Percentiles rank a stretch among this genome's conserved stretches.
Evolutionary conservation across 768 basidiomycete genomes (phyloP).

Genomic region (Mycena venus): DNA sequence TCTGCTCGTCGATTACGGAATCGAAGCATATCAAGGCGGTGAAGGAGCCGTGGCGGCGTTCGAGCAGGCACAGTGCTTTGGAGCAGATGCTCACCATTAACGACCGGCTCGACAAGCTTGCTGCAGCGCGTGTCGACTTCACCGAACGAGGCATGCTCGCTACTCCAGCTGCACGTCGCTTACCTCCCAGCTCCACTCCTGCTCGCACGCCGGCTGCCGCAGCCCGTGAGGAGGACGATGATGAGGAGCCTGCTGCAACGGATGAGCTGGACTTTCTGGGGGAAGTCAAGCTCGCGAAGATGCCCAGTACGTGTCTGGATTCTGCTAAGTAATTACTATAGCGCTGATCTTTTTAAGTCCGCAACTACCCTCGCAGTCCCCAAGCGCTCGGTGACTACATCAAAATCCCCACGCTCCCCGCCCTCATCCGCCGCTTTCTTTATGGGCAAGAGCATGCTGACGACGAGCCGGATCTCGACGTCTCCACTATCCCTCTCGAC

Average conservation of each 20-base stretch:
- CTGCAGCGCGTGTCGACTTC: conserved; percentile 35
- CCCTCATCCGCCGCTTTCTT: conserved; percentile 42
- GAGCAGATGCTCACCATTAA: conserved; percentile 49
- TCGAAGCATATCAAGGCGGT: conserved; percentile 51
- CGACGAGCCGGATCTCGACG: background rate
- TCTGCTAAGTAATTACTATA: background rate
- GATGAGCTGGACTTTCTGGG: conserved; percentile 10
- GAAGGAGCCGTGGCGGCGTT: conserved; percentile 48
- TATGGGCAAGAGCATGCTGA: conserved; percentile 38
- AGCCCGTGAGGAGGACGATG: conserved; percentile 4
- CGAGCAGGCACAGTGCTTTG: conserved; percentile 42
- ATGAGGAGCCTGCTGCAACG: conserved; percentile 8
- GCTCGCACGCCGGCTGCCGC: background rate
- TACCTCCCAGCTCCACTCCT: background rate
- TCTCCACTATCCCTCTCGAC: conserved; percentile 24
- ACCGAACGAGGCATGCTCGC: conserved; percentile 1
- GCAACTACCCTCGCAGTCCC: conserved; percentile 22
- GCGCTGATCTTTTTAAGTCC: background rate
- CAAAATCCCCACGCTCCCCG: conserved; percentile 27
- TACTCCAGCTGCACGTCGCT: background rate
- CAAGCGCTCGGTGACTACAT: conserved; percentile 17
- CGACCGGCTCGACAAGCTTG: conserved; percentile 44
- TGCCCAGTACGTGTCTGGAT: background rate
- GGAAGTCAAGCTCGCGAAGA: conserved; percentile 23
- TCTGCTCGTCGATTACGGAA: conserved; percentile 53